A percentile compares a stretch with the other conserved stretches of the same genome.
Evolutionary conservation across 1,139 yeast genomes (phyloP).

Genomic region (Hemisphaericaspora lyxosophila): DNA sequence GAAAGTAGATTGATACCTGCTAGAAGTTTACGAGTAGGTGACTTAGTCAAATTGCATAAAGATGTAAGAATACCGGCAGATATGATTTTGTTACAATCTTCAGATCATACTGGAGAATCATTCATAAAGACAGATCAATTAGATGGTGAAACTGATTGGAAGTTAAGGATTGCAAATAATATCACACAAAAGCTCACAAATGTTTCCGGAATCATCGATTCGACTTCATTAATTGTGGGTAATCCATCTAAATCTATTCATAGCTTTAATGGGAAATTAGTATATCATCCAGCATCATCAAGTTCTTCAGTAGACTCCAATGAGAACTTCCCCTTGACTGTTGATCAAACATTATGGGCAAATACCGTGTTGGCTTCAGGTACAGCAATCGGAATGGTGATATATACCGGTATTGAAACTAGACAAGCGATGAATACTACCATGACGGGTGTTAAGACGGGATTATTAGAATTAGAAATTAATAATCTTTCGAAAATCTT

Average conservation of each 20-base stretch:
- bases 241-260: slow-evolving; percentile 86
- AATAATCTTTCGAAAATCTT: slow-evolving; percentile 84
- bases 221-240: slow-evolving; percentile 61
- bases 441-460: slow-evolving; percentile 84
- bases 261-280: slow-evolving; percentile 70
- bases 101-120: slow-evolving; percentile 81
- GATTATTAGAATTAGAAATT: slow-evolving; percentile 86
- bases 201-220: slow-evolving; percentile 31
- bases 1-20: slow-evolving; percentile 51
- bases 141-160: slow-evolving; percentile 99
- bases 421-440: slow-evolving; percentile 94
- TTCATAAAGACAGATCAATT: slow-evolving; percentile 96
- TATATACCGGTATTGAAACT: slow-evolving; percentile 91
- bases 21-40: slow-evolving; percentile 78
- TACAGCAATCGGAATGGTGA: slow-evolving; percentile 79
- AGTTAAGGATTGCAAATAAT: slow-evolving; percentile 73
- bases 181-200: slow-evolving; percentile 61
- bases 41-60: slow-evolving; percentile 76
- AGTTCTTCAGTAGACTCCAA: slow-evolving; percentile 26
- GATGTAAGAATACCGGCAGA: slow-evolving; percentile 93
- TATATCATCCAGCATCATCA: slow-evolving; percentile 36
- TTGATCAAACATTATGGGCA: slow-evolving; percentile 97
- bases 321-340: slow-evolving; percentile 64
- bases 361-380: slow-evolving; percentile 96
- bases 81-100: slow-evolving; percentile 77